Base-by-base conservation (phyloP, 2,329 filamentous ascomycete species). In the Gaeumannomyces sp. region DNA sequence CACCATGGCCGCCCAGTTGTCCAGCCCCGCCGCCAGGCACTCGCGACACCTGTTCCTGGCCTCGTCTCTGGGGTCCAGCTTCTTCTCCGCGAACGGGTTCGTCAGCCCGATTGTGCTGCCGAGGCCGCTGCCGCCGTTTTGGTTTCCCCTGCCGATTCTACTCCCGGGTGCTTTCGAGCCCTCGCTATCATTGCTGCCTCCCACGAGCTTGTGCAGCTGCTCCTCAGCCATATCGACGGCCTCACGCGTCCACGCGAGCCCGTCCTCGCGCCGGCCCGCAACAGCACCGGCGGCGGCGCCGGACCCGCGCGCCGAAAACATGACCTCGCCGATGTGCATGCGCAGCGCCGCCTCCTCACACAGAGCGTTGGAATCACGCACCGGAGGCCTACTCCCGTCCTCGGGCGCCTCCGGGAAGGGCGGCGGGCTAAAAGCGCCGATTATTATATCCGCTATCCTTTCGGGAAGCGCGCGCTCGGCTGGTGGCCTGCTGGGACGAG, bases 291-390 rank as follows among this genome's bases (percentile, higher is more conserved):
- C 10, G 25, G 74, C 75, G 4, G 73, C 27, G 4, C 80, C 77
- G n/a, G 84, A 83, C 22, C 19, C 45, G 19, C 45, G 45, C 5
- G 84, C 85, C 0, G 91, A 85, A 75, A 90, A 97, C 38, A 98
- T 83, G 63, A 98, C 96, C 78, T 98, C 94, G 66, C 94, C 94
- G 68, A 98, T 94, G 76, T 97, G 95, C 29, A 93, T 84, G 81
- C 92, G 93, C 19, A 97, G 78, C 0, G 87, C 92, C 3, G 93
- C 92, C 76, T 97, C 93, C 69, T 95, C 89, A 75, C 93, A 97
- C 53, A 85, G 83, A 68, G 91, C 86, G 33, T 83, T 80, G 13
- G 86, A 73, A 64, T 84, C 85, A 60, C 91, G 89, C 65, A 82
- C 77, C 0, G 93, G 86, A 0, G 89, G 82, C 3, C 84, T 77